phyloP scores from a whole-genome alignment of 208 protist species.

The Novymonas esmeraldas region DNA sequence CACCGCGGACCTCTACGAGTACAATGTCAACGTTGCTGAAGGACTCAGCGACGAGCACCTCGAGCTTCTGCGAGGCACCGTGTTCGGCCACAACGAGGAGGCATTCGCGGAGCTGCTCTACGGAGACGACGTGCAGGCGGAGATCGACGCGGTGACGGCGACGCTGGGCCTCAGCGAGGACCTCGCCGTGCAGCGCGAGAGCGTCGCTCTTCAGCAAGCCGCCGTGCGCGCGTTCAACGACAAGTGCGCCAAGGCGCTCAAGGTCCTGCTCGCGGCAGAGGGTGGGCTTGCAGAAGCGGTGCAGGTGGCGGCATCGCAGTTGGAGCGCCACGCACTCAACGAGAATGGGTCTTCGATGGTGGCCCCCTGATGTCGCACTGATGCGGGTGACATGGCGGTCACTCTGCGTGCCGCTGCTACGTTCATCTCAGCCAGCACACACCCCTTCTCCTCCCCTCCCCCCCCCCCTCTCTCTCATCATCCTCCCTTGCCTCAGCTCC shows the following conservation, averaged over 20 bases:
- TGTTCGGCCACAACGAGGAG: constrained; percentile 79
- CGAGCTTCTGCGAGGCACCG: constrained; percentile 49
- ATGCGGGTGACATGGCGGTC: too few relatives aligned
- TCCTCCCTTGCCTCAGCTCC: too few relatives aligned
- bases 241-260: constrained; percentile 37
- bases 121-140: constrained; percentile 67
- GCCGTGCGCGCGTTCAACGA: constrained; percentile 48
- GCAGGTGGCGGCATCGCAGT: constrained; percentile 28
- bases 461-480: too few relatives aligned
- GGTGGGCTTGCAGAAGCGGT: constrained; percentile 36
- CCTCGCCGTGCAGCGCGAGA: constrained; percentile 32
- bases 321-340: constrained; percentile 25
- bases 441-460: too few relatives aligned
- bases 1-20: constrained; percentile 62
- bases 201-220: constrained; percentile 29
- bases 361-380: background rate
- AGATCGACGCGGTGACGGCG: constrained; percentile 29
- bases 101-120: constrained; percentile 87
- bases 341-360: background rate
- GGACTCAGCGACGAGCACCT: constrained; percentile 73
- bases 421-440: too few relatives aligned
- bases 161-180: constrained; percentile 34
- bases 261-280: constrained; percentile 20
- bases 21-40: constrained; percentile 80
- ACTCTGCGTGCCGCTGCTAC: too few relatives aligned